These are phyloP conservation scores for Verticillium dahliae DNA, from an alignment of 2,329 filamentous ascomycete species.

Conservation along the genomic window DNA sequence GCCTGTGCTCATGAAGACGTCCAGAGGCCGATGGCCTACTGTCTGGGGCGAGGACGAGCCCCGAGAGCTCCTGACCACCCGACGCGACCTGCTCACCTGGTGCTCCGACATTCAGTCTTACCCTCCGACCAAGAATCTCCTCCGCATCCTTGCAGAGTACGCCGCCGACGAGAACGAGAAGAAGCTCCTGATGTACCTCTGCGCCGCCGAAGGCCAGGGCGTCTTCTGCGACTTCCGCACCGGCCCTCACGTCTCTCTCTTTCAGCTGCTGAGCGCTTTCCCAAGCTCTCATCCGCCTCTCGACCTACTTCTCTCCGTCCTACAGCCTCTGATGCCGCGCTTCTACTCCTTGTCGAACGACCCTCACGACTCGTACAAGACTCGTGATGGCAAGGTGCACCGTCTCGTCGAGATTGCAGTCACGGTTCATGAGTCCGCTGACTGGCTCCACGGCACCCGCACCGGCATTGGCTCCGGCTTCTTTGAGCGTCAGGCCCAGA, in stretches of 20 bases:
- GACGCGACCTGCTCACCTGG: conserved; percentile 90
- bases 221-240: conserved; percentile 93
- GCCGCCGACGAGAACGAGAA: conserved; percentile 74
- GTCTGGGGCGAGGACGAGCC: conserved; percentile 92
- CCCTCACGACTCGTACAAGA: conserved; percentile 68
- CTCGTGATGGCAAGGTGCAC: conserved; percentile 62
- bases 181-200: conserved; percentile 81
- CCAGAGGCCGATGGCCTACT: conserved; percentile 84
- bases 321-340: conserved; percentile 89
- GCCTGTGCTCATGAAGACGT: conserved; percentile 72
- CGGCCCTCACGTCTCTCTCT: conserved; percentile 75
- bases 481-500: conserved; percentile 76
- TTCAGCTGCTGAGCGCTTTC: conserved; percentile 85
- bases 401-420: conserved; percentile 95
- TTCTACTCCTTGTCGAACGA: conserved; percentile 99
- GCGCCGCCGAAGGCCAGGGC: conserved; percentile 83
- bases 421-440: conserved; percentile 78
- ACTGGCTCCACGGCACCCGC: conserved; percentile 67
- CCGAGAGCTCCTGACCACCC: conserved; percentile 81
- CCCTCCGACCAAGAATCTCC: conserved; percentile 79
- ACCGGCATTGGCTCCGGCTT: conserved; percentile 90
- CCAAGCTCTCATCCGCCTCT: conserved; percentile 85
- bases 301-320: conserved; percentile 69
- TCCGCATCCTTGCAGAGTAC: conserved; percentile 81
- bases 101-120: conserved; percentile 91